Evolutionary conservation across 176 grass and related monocot species (phyloP), one percentile per base, ranked within the genome.

Genomic region (Cocos nucifera): DNA sequence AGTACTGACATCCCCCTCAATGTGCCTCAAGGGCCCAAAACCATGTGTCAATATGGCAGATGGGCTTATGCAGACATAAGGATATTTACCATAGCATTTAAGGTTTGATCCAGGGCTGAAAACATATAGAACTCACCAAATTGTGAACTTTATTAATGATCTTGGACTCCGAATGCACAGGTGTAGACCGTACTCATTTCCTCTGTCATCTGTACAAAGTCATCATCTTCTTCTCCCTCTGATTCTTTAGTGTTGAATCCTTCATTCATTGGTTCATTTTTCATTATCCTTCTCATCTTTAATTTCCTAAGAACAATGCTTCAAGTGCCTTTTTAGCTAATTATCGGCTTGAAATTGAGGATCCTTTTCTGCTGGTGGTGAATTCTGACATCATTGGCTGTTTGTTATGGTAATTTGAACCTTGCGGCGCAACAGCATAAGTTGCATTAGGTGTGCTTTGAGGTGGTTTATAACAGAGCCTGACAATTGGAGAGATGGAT

Each of bases 371-470:
- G 53, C 22, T 8, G 67, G 52, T 76, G 55, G 70, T 71, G 51
- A 85, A 85, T 58, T 82, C 80, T 6, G 81, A 85, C n/a, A 73
- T 24, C 26, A 76, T 10, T 0, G 87, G 83, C 59, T 65, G 73
- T 30, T 57, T 73, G 75, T 58, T 60, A 48, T 29, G 75, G 72
- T 96, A 96, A 72, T 75, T 83, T 15, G 78, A 78, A 71, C 80
- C 78, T 56, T 88, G 73, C 1, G 91, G 72, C 27, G 83, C 87
- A 58, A 80, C 53, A 0, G 79, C 78, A 69, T 88, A 96, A 64
- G 83, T 82, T 50, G 83, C 92, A 27, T 85, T 83, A 2, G 83
- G 86, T 7, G 92, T 96, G 83, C 92, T 90, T 63, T 85, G 52
- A 96, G 69, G 71, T 96, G 83, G 80, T 67, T 96, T 8, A 80